A percentile compares a stretch with the other conserved stretches of the same genome.
phyloP scores from a whole-genome alignment of 129 eudicot genomes.

The Dittrichia graveolens region DNA sequence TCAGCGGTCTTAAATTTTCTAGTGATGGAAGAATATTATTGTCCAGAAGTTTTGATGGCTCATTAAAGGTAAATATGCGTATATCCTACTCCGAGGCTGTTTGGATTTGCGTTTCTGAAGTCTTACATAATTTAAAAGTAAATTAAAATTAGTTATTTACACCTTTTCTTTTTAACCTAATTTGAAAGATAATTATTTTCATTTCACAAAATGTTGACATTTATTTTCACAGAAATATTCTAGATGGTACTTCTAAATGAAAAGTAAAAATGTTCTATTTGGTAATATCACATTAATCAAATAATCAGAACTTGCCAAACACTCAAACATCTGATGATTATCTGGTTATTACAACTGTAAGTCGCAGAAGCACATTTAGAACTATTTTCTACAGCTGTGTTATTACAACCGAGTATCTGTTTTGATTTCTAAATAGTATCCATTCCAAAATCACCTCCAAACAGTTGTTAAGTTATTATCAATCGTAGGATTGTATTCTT shows the following conservation, averaged over 20 bases:
- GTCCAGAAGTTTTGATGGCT: slow-evolving; percentile 89
- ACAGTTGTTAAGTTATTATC: not conserved
- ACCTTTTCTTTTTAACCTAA: not conserved
- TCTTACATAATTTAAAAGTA: not conserved
- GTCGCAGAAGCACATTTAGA: not conserved
- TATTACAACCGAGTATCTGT: not conserved
- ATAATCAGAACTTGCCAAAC: not conserved
- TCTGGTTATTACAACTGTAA: slow-evolving; percentile 1
- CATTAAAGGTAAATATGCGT: slow-evolving; percentile 68
- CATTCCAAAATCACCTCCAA: not conserved
- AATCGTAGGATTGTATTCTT: not conserved
- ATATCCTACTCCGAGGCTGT: not conserved
- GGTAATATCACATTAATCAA: not conserved
- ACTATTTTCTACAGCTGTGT: not conserved
- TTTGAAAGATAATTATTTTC: not conserved
- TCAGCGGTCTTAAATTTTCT: slow-evolving; percentile 83
- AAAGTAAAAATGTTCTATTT: not conserved
- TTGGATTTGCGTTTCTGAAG: not conserved
- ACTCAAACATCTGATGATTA: not conserved
- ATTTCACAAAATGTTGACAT: too few relatives aligned
- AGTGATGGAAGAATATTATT: slow-evolving; percentile 78
- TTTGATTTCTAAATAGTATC: not conserved
- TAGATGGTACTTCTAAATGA: too few relatives aligned
- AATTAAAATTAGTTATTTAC: not conserved
- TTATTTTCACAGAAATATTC: too few relatives aligned